phyloP scores from a whole-genome alignment of 31 red algal species.

The Odonthalia washingtoniensis region DNA sequence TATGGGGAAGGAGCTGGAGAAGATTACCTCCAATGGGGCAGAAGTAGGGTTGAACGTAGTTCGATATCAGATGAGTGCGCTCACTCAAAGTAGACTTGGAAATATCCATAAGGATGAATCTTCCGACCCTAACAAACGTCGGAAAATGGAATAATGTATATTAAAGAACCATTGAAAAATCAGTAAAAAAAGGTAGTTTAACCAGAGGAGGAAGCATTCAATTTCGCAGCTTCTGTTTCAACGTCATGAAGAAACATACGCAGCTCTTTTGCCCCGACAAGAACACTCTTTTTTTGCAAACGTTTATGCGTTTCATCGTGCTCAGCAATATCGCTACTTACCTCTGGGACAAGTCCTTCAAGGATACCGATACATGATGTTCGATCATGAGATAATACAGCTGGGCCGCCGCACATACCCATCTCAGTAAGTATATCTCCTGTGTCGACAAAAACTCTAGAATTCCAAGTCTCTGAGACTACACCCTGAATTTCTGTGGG shows the following conservation, averaged over 20 bases:
- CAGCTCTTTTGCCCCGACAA: slow-evolving; percentile 64
- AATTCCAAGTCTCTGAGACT: slow-evolving; percentile 50
- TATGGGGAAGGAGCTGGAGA: neutral
- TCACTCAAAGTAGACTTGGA: no score
- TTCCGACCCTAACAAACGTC: no score
- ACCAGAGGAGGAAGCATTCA: no score
- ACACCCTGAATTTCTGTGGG: slow-evolving; percentile 36
- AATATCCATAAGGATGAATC: no score
- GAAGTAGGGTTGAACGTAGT: neutral
- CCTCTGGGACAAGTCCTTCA: slow-evolving; percentile 72
- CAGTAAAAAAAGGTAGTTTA: no score
- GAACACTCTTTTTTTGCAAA: slow-evolving; percentile 58
- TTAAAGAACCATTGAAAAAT: no score
- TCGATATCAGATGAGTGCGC: neutral
- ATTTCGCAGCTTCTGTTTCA: slow-evolving; percentile 47
- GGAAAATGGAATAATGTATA: neutral
- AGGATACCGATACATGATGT: slow-evolving; percentile 61
- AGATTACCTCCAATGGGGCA: neutral
- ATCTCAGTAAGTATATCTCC: slow-evolving; percentile 60
- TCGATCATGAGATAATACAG: slow-evolving; percentile 34
- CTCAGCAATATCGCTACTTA: slow-evolving; percentile 11
- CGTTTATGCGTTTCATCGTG: slow-evolving; percentile 46
- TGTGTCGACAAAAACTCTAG: slow-evolving; percentile 69
- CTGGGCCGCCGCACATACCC: slow-evolving; percentile 87
- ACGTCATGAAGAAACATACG: slow-evolving; percentile 79